Base-by-base conservation (phyloP, 2,329 filamentous ascomycete species). In the Juglanconis juglandina region DNA sequence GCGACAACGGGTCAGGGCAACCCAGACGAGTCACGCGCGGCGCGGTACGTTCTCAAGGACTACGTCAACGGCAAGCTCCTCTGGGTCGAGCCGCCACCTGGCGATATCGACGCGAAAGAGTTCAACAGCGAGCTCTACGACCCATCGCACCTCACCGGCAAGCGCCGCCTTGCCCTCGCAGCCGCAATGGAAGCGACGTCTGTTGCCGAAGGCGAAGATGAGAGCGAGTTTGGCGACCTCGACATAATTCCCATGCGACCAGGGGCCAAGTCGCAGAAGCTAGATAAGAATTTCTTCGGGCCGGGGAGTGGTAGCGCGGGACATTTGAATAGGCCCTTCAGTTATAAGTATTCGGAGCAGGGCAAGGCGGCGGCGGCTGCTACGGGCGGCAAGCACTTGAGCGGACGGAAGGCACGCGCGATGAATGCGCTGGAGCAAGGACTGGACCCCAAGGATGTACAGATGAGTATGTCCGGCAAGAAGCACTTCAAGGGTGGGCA, bases 51-150 rank as follows among this genome's bases (percentile, higher is more conserved):
- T 14, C 83, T 99, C 33, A 99, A 99, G 73, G 95, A 99, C 77
- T 99, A 98, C 70, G 95, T 99, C 67, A 96, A 89, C 72, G 95
- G 95, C 64, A 98, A 97, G 77, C 84, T 99, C 0, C 83, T 98
- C 5, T 98, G 89, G 77, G 95, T 92, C 66, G 88, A 94, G 68
- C 93, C 95, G 4, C 95, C 95, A 0, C 93, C 93, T 0, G 77
- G 77, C 4, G 83, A 87, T 35, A 85, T 89, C 44, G 90, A 97
- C 67, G 79, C 86, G 0, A 77, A 78, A 53, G 85, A 88, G 57
- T 99, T 98, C 81, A 99, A 99, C 76, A 79, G 81, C 53, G 93
- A 96, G 61, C 86, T 98, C 4, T 98, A 98, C 75, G 89, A 96
- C 69, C 80, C 89, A 50, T 80, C 82, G 0, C 91, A 96, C 70